Evolutionary conservation across 2,329 filamentous ascomycete species (phyloP).

Genomic region (Penicillium olsonii): DNA sequence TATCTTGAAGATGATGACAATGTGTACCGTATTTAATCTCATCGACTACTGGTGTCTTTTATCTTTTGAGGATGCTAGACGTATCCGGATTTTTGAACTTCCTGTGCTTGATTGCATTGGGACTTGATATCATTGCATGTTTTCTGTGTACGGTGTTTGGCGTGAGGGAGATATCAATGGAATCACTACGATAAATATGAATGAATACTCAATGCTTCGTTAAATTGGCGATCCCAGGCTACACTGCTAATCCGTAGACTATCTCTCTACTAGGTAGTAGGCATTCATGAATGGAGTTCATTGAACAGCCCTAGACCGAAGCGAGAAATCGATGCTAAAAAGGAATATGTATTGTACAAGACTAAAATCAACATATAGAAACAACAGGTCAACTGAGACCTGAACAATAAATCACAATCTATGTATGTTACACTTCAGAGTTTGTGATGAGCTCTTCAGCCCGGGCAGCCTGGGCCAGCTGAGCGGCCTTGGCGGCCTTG

Average conservation of each 20-base stretch:
- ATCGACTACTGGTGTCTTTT: neutral
- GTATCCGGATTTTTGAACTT: conserved; percentile 18
- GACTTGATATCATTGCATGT: conserved; percentile 25
- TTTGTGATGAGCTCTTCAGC: neutral
- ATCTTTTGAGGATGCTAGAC: conserved; percentile 4
- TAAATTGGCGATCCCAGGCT: no score
- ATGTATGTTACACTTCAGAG: neutral
- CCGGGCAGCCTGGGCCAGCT: neutral
- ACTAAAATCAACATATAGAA: neutral
- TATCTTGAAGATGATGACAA: conserved; percentile 57
- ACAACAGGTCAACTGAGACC: neutral
- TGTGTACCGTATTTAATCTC: conserved; percentile 67
- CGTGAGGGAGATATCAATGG: conserved; percentile 11
- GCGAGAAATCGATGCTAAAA: neutral
- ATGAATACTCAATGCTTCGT: conserved; percentile 10
- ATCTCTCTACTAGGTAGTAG: no score
- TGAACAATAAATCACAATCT: neutral
- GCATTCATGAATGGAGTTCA: no score
- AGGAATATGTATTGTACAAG: neutral
- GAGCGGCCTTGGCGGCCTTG: neutral
- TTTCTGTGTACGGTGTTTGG: conserved; percentile 25
- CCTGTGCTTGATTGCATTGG: conserved; percentile 25
- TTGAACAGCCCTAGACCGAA: no score
- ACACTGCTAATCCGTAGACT: no score
- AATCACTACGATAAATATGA: conserved; percentile 12